These are phyloP conservation scores for Calvatia gigantea DNA, from an alignment of 768 basidiomycete species.

Conservation along the genomic window DNA sequence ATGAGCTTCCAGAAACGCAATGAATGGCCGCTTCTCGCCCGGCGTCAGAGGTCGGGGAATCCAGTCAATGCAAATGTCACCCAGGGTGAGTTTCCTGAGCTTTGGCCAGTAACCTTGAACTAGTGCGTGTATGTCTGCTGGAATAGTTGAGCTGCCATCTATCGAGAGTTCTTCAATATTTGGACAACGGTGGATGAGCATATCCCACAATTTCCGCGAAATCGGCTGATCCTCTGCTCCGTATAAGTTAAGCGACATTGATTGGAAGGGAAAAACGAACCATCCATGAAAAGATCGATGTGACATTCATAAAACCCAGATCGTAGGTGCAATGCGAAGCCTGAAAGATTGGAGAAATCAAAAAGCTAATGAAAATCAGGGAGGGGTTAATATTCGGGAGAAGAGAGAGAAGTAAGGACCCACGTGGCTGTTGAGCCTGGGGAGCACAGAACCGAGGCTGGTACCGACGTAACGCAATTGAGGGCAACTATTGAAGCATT, in stretches of 20 bases:
- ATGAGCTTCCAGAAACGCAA: slow-evolving; percentile 68
- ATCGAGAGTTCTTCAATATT: slow-evolving; percentile 64
- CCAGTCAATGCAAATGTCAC: slow-evolving; percentile 65
- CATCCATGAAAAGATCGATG: slow-evolving; percentile 51
- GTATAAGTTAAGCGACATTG: background rate
- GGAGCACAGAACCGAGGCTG: slow-evolving; percentile 58
- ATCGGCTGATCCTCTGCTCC: slow-evolving; percentile 47
- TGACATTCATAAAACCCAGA: slow-evolving; percentile 62
- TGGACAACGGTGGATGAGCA: slow-evolving; percentile 64
- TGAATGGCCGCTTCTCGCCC: slow-evolving; percentile 53
- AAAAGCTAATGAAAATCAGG: slow-evolving; percentile 46
- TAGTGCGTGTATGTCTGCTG: slow-evolving; percentile 53
- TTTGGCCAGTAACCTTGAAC: slow-evolving; percentile 65
- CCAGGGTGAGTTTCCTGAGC: slow-evolving; percentile 55
- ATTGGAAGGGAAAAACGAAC: slow-evolving; percentile 30
- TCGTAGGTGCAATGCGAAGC: slow-evolving; percentile 61
- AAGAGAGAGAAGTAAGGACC: slow-evolving; percentile 22
- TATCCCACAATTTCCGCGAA: slow-evolving; percentile 59
- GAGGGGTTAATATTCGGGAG: background rate
- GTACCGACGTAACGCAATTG: slow-evolving; percentile 59
- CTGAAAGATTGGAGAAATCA: slow-evolving; percentile 58
- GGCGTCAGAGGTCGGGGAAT: slow-evolving; percentile 31
- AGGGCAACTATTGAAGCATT: slow-evolving; percentile 51
- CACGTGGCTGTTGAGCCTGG: slow-evolving; percentile 59
- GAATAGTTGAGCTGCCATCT: slow-evolving; percentile 48